These are phyloP conservation scores for Triticum urartu DNA, from an alignment of 176 grass and related monocot species.

Conservation along the genomic window DNA sequence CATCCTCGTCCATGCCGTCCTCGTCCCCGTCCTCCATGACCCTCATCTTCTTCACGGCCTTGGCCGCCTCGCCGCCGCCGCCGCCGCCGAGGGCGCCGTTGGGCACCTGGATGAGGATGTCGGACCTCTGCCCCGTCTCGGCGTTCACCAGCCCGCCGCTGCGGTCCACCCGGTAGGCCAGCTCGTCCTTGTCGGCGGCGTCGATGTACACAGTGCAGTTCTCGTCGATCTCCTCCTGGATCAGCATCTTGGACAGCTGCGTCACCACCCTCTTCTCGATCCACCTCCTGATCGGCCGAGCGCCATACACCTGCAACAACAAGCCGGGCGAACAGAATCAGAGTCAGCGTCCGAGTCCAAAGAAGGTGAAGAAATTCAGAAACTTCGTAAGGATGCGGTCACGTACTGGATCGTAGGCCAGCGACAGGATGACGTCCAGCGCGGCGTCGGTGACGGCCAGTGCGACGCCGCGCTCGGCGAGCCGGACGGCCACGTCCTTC, in stretches of 20 bases:
- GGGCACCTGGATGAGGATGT: constrained; percentile 78
- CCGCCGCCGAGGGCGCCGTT: constrained; percentile 7
- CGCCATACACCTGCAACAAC: constrained; percentile 53
- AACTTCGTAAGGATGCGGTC: background rate
- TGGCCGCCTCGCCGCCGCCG: constrained; percentile 22
- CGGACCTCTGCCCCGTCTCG: constrained; percentile 59
- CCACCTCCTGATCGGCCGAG: constrained; percentile 81
- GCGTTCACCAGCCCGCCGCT: constrained; percentile 74
- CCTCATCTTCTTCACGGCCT: constrained; percentile 65
- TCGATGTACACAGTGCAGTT: constrained; percentile 77
- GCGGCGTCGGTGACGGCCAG: constrained; percentile 89
- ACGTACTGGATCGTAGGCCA: constrained; percentile 84
- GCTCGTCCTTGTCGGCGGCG: constrained; percentile 52
- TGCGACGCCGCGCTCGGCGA: constrained; percentile 77
- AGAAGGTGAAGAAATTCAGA: too few relatives aligned
- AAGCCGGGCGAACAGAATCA: too few relatives aligned
- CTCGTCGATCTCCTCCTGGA: constrained; percentile 84
- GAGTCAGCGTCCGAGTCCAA: too few relatives aligned
- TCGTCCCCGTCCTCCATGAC: constrained; percentile 42
- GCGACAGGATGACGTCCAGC: constrained; percentile 67
- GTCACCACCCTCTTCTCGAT: constrained; percentile 87
- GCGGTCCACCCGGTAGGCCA: constrained; percentile 58
- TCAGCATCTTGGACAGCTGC: constrained; percentile 85
- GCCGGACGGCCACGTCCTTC: constrained; percentile 90
- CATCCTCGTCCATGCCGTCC: constrained; percentile 58